phyloP scores from a whole-genome alignment of 2,329 filamentous ascomycete species.

The Dothiorella sarmentorum region DNA sequence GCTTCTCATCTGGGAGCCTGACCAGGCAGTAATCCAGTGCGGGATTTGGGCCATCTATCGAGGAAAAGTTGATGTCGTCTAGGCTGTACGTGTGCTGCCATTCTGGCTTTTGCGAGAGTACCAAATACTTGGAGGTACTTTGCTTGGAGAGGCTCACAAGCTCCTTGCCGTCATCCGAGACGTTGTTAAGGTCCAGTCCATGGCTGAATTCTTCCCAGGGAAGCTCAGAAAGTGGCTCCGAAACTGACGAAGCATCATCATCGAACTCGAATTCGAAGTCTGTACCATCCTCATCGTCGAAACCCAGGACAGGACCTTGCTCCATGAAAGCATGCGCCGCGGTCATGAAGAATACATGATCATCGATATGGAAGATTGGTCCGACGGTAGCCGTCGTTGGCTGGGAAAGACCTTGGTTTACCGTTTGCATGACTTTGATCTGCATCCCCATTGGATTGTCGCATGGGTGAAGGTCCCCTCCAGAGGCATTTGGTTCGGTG shows the following conservation, averaged over 20 bases:
- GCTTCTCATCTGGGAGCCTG: too few species aligned
- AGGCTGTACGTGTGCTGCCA: background rate
- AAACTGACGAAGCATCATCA: background rate
- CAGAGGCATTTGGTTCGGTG: too few species aligned
- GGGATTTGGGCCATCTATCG: slow-evolving; percentile 8
- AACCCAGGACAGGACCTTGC: background rate
- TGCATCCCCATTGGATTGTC: background rate
- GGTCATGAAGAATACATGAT: background rate
- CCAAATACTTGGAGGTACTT: too few species aligned
- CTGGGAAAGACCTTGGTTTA: too few species aligned
- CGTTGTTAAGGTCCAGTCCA: too few species aligned
- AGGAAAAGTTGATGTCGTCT: slow-evolving; percentile 7
- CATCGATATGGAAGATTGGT: background rate
- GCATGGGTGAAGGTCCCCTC: too few species aligned
- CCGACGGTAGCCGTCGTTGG: background rate
- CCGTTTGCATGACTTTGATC: background rate
- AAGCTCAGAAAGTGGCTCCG: too few species aligned
- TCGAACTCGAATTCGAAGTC: background rate
- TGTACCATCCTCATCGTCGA: background rate
- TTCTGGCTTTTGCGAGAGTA: too few species aligned
- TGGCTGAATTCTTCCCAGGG: too few species aligned
- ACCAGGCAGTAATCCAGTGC: slow-evolving; percentile 17
- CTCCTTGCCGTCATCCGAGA: too few species aligned
- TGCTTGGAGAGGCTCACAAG: too few species aligned
- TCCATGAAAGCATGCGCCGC: background rate